Conservation (phyloP, 2,329 filamentous ascomycete species). For the Penicillium sp. region DNA sequence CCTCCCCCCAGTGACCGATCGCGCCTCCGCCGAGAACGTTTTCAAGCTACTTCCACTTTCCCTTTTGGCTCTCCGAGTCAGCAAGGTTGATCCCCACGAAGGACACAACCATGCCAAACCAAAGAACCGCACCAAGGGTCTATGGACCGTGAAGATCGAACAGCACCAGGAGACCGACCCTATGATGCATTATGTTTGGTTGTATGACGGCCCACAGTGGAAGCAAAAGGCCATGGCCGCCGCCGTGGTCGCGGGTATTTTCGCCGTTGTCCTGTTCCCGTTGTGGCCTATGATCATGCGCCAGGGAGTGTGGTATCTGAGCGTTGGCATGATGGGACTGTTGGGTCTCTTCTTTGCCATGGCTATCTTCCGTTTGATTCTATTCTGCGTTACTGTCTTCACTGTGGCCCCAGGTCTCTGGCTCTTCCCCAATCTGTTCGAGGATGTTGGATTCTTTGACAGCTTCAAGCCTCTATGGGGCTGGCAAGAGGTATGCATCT, state of each 20-base stretch:
- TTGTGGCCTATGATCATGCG: conserved; percentile 91
- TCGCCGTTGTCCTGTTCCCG: conserved; percentile 89
- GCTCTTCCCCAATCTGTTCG: conserved; percentile 97
- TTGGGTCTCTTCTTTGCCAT: conserved; percentile 94
- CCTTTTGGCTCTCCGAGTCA: conserved; percentile 86
- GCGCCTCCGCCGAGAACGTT: conserved; percentile 82
- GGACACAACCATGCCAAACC: conserved; percentile 67
- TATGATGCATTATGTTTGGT: conserved; percentile 87
- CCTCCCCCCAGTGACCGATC: conserved; percentile 83
- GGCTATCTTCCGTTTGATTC: conserved; percentile 92
- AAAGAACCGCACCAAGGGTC: conserved; percentile 86
- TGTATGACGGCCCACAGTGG: conserved; percentile 91
- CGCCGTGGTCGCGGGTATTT: conserved; percentile 78
- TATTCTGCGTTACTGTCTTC: conserved; percentile 93
- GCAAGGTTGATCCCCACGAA: conserved; percentile 74
- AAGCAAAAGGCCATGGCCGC: conserved; percentile 90
- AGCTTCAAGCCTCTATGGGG: conserved; percentile 95
- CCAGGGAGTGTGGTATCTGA: conserved; percentile 94
- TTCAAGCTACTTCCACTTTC: conserved; percentile 96
- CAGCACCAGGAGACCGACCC: conserved; percentile 77
- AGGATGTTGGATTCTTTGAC: conserved; percentile 97
- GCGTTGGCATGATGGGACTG: conserved; percentile 86
- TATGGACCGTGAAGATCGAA: conserved; percentile 94
- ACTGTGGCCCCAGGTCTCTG: conserved; percentile 82
- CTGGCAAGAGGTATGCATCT: conserved; percentile 83